phyloP scores from a whole-genome alignment of 495 filamentous ascomycete genomes.

The Stereocaulon alpinum region DNA sequence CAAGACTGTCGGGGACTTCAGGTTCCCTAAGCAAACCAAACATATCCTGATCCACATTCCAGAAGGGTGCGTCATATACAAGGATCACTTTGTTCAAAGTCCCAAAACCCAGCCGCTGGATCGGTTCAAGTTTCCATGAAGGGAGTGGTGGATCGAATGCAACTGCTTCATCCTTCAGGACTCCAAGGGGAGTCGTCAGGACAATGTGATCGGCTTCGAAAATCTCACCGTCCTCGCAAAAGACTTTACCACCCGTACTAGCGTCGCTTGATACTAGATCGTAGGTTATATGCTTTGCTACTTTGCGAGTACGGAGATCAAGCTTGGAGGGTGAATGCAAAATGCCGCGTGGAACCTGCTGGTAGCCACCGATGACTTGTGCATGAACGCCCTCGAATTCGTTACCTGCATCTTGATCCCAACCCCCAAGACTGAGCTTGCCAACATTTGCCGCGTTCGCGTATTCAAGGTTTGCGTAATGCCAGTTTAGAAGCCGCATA shows the following conservation, averaged over 20 bases:
- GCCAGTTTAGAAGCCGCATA: constrained; percentile 90
- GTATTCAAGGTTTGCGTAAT: constrained; percentile 96
- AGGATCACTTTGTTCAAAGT: constrained; percentile 91
- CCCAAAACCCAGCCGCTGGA: constrained; percentile 84
- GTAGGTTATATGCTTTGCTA: constrained; percentile 62
- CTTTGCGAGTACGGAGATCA: constrained; percentile 63
- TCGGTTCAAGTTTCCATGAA: constrained; percentile 70
- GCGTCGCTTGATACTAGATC: constrained; percentile 30
- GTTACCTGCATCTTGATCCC: constrained; percentile 96
- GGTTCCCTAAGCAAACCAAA: constrained; percentile 81
- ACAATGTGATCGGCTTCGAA: constrained; percentile 81
- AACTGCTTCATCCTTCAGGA: constrained; percentile 67
- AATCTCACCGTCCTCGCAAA: constrained; percentile 67
- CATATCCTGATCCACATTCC: constrained; percentile 86
- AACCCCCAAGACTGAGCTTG: constrained; percentile 77
- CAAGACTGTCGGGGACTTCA: constrained; percentile 39
- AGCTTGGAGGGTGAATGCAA: constrained; percentile 64
- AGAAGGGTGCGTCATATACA: constrained; percentile 83
- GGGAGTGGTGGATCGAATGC: constrained; percentile 77
- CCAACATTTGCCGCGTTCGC: constrained; percentile 84
- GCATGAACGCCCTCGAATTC: constrained; percentile 93
- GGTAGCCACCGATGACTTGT: constrained; percentile 86
- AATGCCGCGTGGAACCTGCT: constrained; percentile 76
- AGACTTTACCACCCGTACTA: constrained; percentile 42
- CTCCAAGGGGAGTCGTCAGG: constrained; percentile 78